Base-by-base conservation (phyloP, 768 basidiomycete genomes). In the Coprinopsis cinerea region DNA sequence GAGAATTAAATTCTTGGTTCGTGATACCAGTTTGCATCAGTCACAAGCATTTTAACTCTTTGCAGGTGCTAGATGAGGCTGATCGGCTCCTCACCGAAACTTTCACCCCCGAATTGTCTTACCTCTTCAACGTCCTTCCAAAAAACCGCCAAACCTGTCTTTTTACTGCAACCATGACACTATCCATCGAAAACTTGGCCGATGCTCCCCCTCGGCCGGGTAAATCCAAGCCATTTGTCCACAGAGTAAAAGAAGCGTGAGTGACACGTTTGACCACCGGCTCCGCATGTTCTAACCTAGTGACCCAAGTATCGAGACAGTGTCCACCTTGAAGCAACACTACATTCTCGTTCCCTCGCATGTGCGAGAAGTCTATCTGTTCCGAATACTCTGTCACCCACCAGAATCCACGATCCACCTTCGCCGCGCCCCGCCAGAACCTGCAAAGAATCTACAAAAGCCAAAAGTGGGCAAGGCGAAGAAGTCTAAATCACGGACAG, bases 291-390 rank as follows among this genome's bases (percentile, higher is more conserved):
- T 39, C 15, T 25, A 23, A 26, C 30, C 53, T 59, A 53, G 3
- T 24, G 22, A 41, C 32, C 18, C 15, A 3, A 96, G 94, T 23
- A 77, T 89, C 18, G 88, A 95, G 63, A 98, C 95, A 0, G 95
- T 97, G 2, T 78, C 82, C 22, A 89, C 85, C 2, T 70, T 99
- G 48, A 84, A 87, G 56, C 96, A 99, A 57, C 72, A 82, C 57
- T 99, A 92, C 64, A 67, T 98, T 53, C 85, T 99, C 52, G 83
- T 95, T 36, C 95, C 96, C 2, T 94, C 92, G 0, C 93, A 97
- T 63, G 83, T 97, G 41, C 85, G 94, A 51, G 96, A 99, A 69
- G 70, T 79, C 17, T 97, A 98, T 67, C 81, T 98, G 10, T 92
- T 84, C 65, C 72, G 97, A 65, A 73, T 99, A 27, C 81, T 99